phyloP scores from a whole-genome alignment of 306 rosid species.

The Lathyrus tuberosus region DNA sequence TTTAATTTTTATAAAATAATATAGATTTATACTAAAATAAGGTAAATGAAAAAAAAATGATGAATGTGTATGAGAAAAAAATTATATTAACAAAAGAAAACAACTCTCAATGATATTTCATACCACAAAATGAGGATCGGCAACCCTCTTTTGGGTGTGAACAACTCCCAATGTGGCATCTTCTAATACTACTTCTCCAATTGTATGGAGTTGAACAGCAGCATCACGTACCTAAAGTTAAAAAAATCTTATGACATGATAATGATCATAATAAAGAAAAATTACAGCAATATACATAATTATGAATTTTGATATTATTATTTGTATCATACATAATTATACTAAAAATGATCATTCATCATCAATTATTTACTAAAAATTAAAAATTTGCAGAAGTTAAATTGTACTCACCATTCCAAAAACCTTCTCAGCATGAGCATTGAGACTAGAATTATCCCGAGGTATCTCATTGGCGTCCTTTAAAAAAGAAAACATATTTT shows the following conservation, averaged over 20 bases:
- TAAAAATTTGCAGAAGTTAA: no score
- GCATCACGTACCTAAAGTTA: constrained; percentile 15
- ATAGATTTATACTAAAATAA: not conserved
- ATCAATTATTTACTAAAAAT: no score
- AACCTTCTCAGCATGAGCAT: constrained; percentile 38
- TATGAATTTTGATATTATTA: no score
- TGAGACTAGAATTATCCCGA: constrained; percentile 7
- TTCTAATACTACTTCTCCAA: not conserved
- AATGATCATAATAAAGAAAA: not conserved
- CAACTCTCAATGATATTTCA: not conserved
- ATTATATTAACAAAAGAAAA: no score
- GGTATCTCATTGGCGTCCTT: constrained; percentile 31
- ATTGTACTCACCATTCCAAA: constrained; percentile 36
- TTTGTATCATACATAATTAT: no score
- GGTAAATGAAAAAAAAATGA: no score
- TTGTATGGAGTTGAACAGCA: constrained; percentile 34
- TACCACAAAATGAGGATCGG: constrained; percentile 36
- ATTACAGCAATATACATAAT: no score
- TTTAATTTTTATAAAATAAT: not conserved
- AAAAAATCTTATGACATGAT: not conserved
- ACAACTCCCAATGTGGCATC: constrained; percentile 17
- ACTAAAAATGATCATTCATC: no score
- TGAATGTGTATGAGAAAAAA: no score
- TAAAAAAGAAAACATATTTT: constrained; percentile 40
- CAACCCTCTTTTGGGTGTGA: constrained; percentile 20